Conservation (phyloP, 2,329 filamentous ascomycete species). For the Chrysosporium keratinophilum region DNA sequence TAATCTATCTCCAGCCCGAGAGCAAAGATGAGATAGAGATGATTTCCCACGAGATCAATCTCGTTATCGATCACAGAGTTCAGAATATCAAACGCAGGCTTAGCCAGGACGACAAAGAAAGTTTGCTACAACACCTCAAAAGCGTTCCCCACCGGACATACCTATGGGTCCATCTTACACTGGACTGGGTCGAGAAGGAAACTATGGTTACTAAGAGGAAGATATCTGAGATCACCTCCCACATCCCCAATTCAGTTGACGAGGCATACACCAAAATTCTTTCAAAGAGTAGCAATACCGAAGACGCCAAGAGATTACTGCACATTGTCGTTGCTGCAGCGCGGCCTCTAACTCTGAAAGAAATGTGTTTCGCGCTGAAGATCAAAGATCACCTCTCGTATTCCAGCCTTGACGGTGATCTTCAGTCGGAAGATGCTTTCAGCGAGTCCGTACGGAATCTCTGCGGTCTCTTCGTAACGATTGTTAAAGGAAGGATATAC, state of each 20-base stretch:
- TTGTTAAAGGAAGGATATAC: constrained; percentile 28
- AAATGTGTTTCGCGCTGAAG: constrained; percentile 14
- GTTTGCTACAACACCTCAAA: constrained; percentile 24
- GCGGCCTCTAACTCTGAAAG: constrained; percentile 26
- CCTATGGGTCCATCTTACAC: constrained; percentile 31
- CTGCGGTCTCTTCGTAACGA: constrained; percentile 31
- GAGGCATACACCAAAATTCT: constrained; percentile 31
- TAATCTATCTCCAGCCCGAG: constrained; percentile 19
- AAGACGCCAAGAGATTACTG: constrained; percentile 25
- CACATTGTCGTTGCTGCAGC: constrained; percentile 29
- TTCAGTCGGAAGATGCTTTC: constrained; percentile 16
- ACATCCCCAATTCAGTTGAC: constrained; percentile 20
- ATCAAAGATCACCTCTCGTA: constrained; percentile 8
- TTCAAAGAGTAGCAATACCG: constrained; percentile 19
- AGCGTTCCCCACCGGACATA: constrained; percentile 33
- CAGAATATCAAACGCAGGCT: constrained; percentile 14
- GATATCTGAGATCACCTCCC: constrained; percentile 16
- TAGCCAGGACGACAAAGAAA: constrained; percentile 17
- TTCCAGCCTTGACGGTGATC: constrained; percentile 10
- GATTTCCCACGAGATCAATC: constrained; percentile 21
- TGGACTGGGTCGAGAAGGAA: constrained; percentile 21
- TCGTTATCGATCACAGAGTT: constrained; percentile 19
- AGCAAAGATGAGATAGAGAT: constrained; percentile 16
- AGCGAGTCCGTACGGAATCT: constrained; percentile 20
- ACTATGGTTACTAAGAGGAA: constrained; percentile 15